Percentiles rank a stretch among this genome's conserved stretches.
These are phyloP conservation scores for Penicillium sp. DNA, from an alignment of 2,329 filamentous ascomycete genomes.

Conservation along the genomic window DNA sequence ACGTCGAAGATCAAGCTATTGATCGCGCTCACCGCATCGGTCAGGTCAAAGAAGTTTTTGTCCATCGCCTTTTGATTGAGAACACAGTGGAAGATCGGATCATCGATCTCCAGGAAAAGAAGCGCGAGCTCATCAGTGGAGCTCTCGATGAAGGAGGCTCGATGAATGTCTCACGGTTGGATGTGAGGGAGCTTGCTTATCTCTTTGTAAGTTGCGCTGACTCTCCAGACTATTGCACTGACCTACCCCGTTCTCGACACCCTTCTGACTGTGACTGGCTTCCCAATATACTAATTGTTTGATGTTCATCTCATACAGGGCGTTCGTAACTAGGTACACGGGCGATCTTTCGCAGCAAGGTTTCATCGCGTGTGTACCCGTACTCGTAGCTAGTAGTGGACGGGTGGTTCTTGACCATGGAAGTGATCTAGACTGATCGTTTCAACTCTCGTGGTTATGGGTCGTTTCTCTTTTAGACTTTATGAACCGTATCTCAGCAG, in stretches of 20 bases:
- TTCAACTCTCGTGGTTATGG: too few relatives aligned
- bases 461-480: too few relatives aligned
- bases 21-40: slow-evolving; percentile 86
- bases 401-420: too few relatives aligned
- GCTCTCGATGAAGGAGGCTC: slow-evolving; percentile 72
- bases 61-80: slow-evolving; percentile 72
- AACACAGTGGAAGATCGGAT: slow-evolving; percentile 86
- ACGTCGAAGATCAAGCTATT: slow-evolving; percentile 85
- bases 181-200: slow-evolving; percentile 60
- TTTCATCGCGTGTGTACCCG: not conserved
- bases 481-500: too few relatives aligned
- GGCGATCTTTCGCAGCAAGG: not conserved
- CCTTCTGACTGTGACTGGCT: not conserved
- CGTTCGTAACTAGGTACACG: slow-evolving; percentile 6
- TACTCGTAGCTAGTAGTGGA: too few relatives aligned
- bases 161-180: slow-evolving; percentile 61
- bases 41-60: slow-evolving; percentile 64
- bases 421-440: too few relatives aligned
- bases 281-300: too few relatives aligned
- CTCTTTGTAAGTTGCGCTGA: slow-evolving; percentile 51
- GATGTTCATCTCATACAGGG: slow-evolving; percentile 10
- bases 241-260: too few relatives aligned
- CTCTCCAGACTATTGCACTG: not conserved
- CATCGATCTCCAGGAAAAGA: slow-evolving; percentile 68
- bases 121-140: slow-evolving; percentile 67